Percentiles rank a stretch among this genome's conserved stretches.
These are phyloP conservation scores for Lachnellula hyalina DNA, from an alignment of 2,329 filamentous ascomycete species.

Conservation along the genomic window DNA sequence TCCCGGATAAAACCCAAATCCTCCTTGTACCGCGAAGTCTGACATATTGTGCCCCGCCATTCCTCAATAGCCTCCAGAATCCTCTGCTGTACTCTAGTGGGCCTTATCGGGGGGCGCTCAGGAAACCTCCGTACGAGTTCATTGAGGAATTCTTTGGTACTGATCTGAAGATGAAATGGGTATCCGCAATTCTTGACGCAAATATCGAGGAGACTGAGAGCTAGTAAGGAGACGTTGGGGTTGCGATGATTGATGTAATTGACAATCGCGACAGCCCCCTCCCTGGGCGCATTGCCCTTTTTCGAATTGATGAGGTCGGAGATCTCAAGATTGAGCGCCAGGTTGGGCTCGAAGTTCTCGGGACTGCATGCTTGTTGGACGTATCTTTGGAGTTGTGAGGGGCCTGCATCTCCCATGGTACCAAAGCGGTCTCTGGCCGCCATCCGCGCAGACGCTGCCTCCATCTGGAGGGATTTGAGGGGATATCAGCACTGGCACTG, in stretches of 20 bases:
- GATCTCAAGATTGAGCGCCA: constrained; percentile 94
- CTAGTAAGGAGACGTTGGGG: constrained; percentile 86
- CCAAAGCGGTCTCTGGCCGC: constrained; percentile 92
- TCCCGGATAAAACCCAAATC: constrained; percentile 94
- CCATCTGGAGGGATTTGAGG: constrained; percentile 52
- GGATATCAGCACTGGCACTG: constrained; percentile 16
- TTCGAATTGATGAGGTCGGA: constrained; percentile 94
- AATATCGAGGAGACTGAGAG: constrained; percentile 89
- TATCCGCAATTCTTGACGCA: constrained; percentile 99
- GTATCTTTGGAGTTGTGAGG: constrained; percentile 87
- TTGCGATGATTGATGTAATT: constrained; percentile 96
- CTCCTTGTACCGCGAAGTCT: constrained; percentile 95
- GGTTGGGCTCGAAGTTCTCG: constrained; percentile 96
- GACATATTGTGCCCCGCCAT: constrained; percentile 97
- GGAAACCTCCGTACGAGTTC: constrained; percentile 95
- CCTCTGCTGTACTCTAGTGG: constrained; percentile 81
- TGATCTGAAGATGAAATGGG: constrained; percentile 96
- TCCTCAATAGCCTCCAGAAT: constrained; percentile 97
- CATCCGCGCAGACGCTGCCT: constrained; percentile 92
- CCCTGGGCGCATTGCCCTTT: constrained; percentile 90
- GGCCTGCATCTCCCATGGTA: constrained; percentile 70
- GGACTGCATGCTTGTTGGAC: constrained; percentile 95
- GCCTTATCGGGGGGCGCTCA: constrained; percentile 80
- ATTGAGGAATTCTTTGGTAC: constrained; percentile 98
- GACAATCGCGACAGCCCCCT: constrained; percentile 89